These are phyloP conservation scores for Patellifolia procumbens DNA, from an alignment of 179 eudicot species.

Conservation along the genomic window DNA sequence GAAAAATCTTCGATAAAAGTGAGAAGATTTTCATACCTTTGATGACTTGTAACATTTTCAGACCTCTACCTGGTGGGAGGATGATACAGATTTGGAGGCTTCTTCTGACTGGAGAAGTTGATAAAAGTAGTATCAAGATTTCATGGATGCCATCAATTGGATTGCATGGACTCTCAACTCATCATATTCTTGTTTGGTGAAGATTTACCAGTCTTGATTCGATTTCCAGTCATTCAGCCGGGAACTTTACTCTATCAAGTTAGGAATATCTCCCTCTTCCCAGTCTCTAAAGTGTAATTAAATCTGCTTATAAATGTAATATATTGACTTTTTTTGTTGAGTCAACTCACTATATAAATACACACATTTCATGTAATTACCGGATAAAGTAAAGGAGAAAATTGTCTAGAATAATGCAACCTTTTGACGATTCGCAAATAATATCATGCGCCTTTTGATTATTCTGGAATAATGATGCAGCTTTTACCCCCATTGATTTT, in stretches of 20 bases:
- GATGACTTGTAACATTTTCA: slow-evolving; percentile 21
- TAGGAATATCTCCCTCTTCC: neutral
- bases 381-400: too few species aligned
- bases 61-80: slow-evolving; percentile 98
- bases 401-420: too few species aligned
- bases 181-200: slow-evolving; percentile 11
- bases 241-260: neutral
- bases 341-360: neutral
- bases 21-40: neutral
- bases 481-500: too few species aligned
- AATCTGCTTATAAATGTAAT: neutral
- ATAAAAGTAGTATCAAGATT: slow-evolving; percentile 12
- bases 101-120: slow-evolving; percentile 92
- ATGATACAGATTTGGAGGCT: slow-evolving; percentile 62
- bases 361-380: too few species aligned
- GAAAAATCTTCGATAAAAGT: too few species aligned
- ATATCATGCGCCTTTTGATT: too few species aligned
- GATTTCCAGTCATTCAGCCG: slow-evolving; percentile 7
- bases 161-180: neutral
- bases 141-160: neutral
- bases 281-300: neutral
- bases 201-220: neutral
- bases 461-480: too few species aligned
- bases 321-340: neutral
- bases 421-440: too few species aligned